phyloP scores from a whole-genome alignment of 1,284 basidiomycete species.

The Microbotryum scabiosae region DNA sequence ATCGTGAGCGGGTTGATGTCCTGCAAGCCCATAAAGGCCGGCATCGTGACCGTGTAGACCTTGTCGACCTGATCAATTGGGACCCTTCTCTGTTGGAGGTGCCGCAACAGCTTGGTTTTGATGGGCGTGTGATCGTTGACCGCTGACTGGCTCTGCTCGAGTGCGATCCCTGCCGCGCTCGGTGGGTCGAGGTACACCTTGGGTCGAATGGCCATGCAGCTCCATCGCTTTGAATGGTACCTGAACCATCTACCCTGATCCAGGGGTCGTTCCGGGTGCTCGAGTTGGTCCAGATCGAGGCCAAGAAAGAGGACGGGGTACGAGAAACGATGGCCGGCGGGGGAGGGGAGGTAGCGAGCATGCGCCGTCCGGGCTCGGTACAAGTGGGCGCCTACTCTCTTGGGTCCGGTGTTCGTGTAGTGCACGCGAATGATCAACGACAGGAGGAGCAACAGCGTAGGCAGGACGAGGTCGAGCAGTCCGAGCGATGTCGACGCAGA shows the following conservation, averaged over 20 bases:
- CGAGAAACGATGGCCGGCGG: constrained; percentile 52
- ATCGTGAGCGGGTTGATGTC: constrained; percentile 68
- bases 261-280: constrained; percentile 49
- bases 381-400: constrained; percentile 42
- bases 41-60: constrained; percentile 68
- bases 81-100: constrained; percentile 18
- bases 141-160: not conserved
- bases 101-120: constrained; percentile 2
- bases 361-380: constrained; percentile 53
- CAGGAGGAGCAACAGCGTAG: constrained; percentile 1
- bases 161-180: not conserved
- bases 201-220: constrained; percentile 38
- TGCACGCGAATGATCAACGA: constrained; percentile 8
- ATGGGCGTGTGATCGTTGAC: not conserved
- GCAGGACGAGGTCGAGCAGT: constrained; percentile 11
- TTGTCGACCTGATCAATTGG: not conserved
- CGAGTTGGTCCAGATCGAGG: constrained; percentile 54
- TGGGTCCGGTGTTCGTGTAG: constrained; percentile 19
- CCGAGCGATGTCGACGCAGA: too few relatives aligned
- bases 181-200: constrained; percentile 7
- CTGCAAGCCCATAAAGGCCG: constrained; percentile 57
- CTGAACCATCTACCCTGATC: constrained; percentile 44
- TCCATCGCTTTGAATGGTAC: constrained; percentile 40
- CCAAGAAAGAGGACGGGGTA: constrained; percentile 59
- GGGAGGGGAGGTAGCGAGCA: constrained; percentile 50